Base-by-base conservation (phyloP, 2,329 filamentous ascomycete genomes). In the Neonectria coccinea region DNA sequence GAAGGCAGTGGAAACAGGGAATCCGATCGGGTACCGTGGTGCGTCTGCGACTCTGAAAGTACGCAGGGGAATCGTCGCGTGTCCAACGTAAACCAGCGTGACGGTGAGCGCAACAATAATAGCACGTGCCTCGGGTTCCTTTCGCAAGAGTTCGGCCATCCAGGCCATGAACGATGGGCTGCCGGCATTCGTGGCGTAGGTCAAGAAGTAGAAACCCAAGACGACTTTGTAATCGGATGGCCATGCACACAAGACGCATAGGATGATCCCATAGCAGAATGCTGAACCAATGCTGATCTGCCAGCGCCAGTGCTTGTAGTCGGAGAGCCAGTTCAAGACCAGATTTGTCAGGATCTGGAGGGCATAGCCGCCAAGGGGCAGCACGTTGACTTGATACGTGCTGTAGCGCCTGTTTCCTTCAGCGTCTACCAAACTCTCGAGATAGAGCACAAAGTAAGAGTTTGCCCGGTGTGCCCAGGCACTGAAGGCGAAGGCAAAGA, bases 221-320 rank as follows among this genome's bases (percentile, higher is more conserved):
- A 79, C 70, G 7, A 77, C 74, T 4, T 73, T 73, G 36, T 74
- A 72, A 16, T 77, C 70, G 0, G 77, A 66, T 0, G 78, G 77
- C 76, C 78, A 79, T 0, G 64, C 74, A 25, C 75, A 76, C 4
- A 80, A 70, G 0, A 79, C 77, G 2, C 73, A 67, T 1, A 79
- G 70, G 54, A 77, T 74, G 10, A 79, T 56, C 2, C 74, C 72
- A 22, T 78, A 73, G 8, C 70, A 68, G 0, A 71, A 67, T 0
- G 74, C 73, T 1, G 74, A 74, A 14, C 72, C 76, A 14, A 75
- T 70, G 47, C 75, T 77, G 27, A 80, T 73, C 62, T 80, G 79
- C 79, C 79, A 80, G 8, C 78, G 74, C 78, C 79, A 80, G 25
- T 73, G 74, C 64, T 79, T 80, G 74, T 74, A 75, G 59, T 80